Evolutionary conservation across 1,284 basidiomycete genomes (phyloP), one percentile per base, ranked within the genome.

Genomic region (Irpex lacteus): DNA sequence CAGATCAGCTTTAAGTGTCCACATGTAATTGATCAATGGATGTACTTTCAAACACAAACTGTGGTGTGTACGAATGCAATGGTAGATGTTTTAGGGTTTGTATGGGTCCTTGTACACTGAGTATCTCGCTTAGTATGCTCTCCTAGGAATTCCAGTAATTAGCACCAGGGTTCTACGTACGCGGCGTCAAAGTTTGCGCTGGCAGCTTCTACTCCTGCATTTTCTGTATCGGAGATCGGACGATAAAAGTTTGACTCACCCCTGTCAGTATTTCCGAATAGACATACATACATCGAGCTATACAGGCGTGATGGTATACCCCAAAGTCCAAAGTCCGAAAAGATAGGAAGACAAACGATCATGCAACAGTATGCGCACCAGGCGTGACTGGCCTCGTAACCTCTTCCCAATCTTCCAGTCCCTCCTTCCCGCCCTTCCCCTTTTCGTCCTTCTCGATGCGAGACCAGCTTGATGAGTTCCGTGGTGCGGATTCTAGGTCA

Each of bases 361-460:
- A 47, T 47, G n/a, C 44, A 52, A 13, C 50, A 13, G 26, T 44
- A 44, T 18, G 26, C 47, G 34, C 36, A n/a, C 11, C 60, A 36
- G 19, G 67, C 63, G 37, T 59, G 38, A 7, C 40, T 44, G 69
- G 66, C 34, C 65, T 44, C 56, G 67, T 63, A 4, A 71, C 63
- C 65, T 69, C 65, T 59, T 70, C 68, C 70, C 70, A 71, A 13
- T 69, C 70, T 40, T 71, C 70, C 36, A 65, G 63, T 26, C 59
- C 63, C 60, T 67, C 63, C 18, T 21, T 52, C 54, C 32, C 26
- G 5, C 34, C 37, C 21, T 34, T 26, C 26, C 34, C 9, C 52
- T 34, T 34, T 21, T 53, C 58, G 32, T 61, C 63, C 53, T 63
- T 57, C 59, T 32, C n/a, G 55, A 15, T 26, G 53, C 26, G 6